phyloP scores from a whole-genome alignment of 768 basidiomycete genomes.

The Macrolepiota albuminosa region DNA sequence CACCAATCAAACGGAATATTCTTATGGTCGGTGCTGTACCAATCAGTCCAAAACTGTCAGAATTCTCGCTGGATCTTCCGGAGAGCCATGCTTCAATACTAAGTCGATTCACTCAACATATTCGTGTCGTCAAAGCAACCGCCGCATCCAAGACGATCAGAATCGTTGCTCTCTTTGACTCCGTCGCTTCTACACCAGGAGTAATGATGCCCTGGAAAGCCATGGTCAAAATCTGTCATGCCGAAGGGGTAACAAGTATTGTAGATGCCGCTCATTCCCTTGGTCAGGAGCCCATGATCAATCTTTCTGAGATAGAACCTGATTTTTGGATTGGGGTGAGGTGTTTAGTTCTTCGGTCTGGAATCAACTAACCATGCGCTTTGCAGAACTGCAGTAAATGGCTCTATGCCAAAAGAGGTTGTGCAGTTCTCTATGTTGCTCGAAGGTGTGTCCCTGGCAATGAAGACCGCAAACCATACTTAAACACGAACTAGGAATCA shows the following conservation, averaged over 20 bases:
- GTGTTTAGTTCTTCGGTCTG: conserved; percentile 2
- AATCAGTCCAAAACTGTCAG: neutral
- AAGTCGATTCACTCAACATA: neutral
- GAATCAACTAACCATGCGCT: neutral
- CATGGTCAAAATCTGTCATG: conserved; percentile 58
- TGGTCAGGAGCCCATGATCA: conserved; percentile 62
- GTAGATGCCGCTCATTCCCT: conserved; percentile 78
- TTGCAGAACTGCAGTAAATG: conserved; percentile 69
- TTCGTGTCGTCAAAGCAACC: neutral
- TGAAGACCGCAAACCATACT: neutral
- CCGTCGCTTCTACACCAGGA: conserved; percentile 57
- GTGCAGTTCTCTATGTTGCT: conserved; percentile 43
- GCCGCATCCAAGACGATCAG: conserved; percentile 5
- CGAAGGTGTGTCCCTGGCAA: conserved; percentile 17
- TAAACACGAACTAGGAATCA: neutral
- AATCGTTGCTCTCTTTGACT: conserved; percentile 57
- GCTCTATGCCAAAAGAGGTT: conserved; percentile 56
- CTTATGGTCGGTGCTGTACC: neutral
- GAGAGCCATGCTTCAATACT: neutral
- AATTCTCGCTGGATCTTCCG: neutral
- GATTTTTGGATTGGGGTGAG: conserved; percentile 76
- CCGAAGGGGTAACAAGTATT: conserved; percentile 57
- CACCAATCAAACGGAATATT: neutral
- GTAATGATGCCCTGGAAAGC: conserved; percentile 66
- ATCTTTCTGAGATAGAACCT: conserved; percentile 47